Base-by-base conservation (phyloP, 148 eudicot genomes). In the Heliosperma pusillum region DNA sequence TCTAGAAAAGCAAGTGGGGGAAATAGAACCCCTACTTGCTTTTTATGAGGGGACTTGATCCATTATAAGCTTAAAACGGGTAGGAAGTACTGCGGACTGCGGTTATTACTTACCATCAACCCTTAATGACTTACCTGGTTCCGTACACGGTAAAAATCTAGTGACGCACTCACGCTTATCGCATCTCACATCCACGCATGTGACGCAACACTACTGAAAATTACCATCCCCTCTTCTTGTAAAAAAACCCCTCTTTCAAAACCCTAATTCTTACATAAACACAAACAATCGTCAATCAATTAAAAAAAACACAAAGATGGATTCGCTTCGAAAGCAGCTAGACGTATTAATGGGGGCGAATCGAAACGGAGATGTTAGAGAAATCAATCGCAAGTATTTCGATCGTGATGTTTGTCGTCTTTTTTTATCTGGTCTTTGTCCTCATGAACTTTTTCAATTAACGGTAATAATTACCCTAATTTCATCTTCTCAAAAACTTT, bases 321-420 rank as follows among this genome's bases (percentile, higher is more conserved):
- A 94, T 76, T 95, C 98, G 26, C 69, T 94, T 36, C 76, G 98
- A 80, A 94, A 94, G 88, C 98, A 94, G 82, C 86, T 94, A 17
- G 98, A 94, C 70, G 97, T 89, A 62, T 78, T 94, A 72, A 94
- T 94, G 98, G 98, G 98, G 22, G 97, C 97, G 0, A 94, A 94
- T 76, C 86, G 98, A 17, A 92, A 94, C 80, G 98, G 98, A 65
- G 98, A 94, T 67, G 92, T 89, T 0, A 80, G 40, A 24, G 98
- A 92, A 76, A 89, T 94, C 7, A 89, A 89, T 70, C 87, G 98
- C 12, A 90, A 94, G 88, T 92, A 92, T 82, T 89, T 79, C 86
- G 98, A 94, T 77, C 98, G 98, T 7, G 98, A 94, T 60, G 96
- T 94, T 56, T 94, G 97, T 65, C 98, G 97, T 69, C 88, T 91